phyloP scores from a whole-genome alignment of 176 grass and related monocot genomes.

The Paspalum vaginatum region DNA sequence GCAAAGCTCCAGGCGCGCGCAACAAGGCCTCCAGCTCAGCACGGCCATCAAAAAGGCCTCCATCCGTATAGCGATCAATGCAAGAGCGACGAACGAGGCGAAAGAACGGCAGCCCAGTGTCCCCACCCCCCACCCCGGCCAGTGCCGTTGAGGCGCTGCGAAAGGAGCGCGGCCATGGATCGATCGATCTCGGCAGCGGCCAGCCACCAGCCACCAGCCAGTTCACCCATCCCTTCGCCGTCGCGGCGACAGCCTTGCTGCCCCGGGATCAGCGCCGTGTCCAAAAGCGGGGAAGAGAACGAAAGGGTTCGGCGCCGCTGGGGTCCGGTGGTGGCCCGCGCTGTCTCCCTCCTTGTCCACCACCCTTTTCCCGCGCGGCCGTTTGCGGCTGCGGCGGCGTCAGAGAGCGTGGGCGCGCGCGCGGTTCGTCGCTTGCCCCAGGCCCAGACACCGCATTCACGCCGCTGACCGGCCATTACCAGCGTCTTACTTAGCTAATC shows the following conservation, averaged over 20 bases:
- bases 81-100: neutral
- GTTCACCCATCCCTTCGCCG: neutral
- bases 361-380: neutral
- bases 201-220: neutral
- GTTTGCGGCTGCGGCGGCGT: neutral
- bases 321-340: neutral
- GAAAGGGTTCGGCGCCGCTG: slow-evolving; percentile 21
- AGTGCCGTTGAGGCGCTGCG: neutral
- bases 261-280: slow-evolving; percentile 41
- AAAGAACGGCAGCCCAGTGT: neutral
- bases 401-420: neutral
- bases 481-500: neutral
- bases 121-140: too few species aligned
- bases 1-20: slow-evolving; percentile 7
- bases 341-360: neutral
- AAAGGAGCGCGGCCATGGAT: slow-evolving; percentile 3
- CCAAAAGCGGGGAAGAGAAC: slow-evolving; percentile 33
- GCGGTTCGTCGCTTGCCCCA: slow-evolving; percentile 18
- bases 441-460: slow-evolving; percentile 25
- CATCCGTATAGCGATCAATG: slow-evolving; percentile 2
- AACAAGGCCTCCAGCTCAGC: slow-evolving; percentile 5
- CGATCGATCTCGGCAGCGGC: neutral
- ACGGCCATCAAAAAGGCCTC: neutral
- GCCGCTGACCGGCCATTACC: slow-evolving; percentile 1
- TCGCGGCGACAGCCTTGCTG: neutral